A percentile compares a stretch with the other conserved stretches of the same genome.
These are phyloP conservation scores for Kalanchoe fedtschenkoi DNA, from an alignment of 164 flowering plant genomes.

Conservation along the genomic window DNA sequence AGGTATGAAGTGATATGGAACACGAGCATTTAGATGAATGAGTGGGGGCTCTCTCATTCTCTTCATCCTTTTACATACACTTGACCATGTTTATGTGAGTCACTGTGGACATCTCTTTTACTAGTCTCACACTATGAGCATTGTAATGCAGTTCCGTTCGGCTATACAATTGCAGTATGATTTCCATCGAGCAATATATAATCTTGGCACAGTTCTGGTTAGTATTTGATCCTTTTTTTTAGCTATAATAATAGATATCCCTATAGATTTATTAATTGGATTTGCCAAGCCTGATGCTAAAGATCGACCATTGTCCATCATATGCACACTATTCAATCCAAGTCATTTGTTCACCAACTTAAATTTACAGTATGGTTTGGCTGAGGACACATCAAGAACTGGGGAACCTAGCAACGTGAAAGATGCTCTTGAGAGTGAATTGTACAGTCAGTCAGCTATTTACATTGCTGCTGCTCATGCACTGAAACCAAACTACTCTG, in stretches of 20 bases:
- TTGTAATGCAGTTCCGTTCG: slow-evolving; percentile 72
- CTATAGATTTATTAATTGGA: not conserved
- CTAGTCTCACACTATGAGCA: not conserved
- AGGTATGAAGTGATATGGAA: slow-evolving; percentile 34
- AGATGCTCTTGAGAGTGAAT: slow-evolving; percentile 67
- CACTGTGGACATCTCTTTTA: not conserved
- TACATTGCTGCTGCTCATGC: slow-evolving; percentile 99
- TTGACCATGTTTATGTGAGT: not conserved
- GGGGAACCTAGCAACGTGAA: slow-evolving; percentile 53
- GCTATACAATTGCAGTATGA: slow-evolving; percentile 93
- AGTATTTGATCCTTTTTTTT: slow-evolving; percentile 20
- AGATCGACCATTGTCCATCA: not conserved
- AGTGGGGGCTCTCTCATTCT: slow-evolving; percentile 11
- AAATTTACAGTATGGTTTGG: slow-evolving; percentile 77
- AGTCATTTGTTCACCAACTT: not conserved
- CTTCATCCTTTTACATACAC: not conserved
- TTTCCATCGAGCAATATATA: slow-evolving; percentile 97
- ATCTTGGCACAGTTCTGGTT: slow-evolving; percentile 98
- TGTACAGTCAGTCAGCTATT: slow-evolving; percentile 88
- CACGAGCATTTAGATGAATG: slow-evolving; percentile 10
- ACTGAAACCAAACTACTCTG: slow-evolving; percentile 86
- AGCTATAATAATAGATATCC: not conserved
- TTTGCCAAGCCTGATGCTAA: not conserved
- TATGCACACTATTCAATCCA: not conserved
- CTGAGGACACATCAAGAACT: slow-evolving; percentile 88